Evolutionary conservation across 2,329 filamentous ascomycete genomes (phyloP), one percentile per base, ranked within the genome.

Genomic region (Hortaea werneckii): DNA sequence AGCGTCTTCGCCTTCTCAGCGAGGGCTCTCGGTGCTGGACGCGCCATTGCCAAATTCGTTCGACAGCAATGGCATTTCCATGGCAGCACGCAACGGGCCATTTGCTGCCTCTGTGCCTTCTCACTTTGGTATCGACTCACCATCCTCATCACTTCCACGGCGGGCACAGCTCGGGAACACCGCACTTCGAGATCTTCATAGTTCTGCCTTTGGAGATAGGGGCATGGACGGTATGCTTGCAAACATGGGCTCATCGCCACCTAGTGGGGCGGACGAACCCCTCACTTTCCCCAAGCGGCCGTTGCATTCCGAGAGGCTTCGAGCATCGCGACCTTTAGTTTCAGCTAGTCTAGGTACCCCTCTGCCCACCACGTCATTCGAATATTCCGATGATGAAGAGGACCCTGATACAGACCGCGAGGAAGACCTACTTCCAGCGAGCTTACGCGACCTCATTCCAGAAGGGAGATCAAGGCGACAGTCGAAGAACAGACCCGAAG

Each of bases 1-100:
- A 35, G 85, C 85, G 26, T 77, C 92, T 43, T 94, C 89, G 10
- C 87, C 89, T 0, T 54, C 56, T 2, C 53, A 56, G 28, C 75
- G 74, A 55, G 79, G 79, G 44, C 82, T 95, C n/a, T 92, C 86
- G n/a, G 86, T 94, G 10, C 77, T 95, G 51, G 90, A 96, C 68
- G 92, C 88, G 2, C 88, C 87, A 11, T 77, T 96, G 6, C 92
- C 92, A 1, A 87, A 89, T 6, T 96, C 90, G 0, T 95, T 96
- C 64, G 92, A 96, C 66, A 94, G 88, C 57, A 92, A 95, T 60
- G 90, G 89, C 42, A 86, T 95, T 44, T 95, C 89, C 8, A 86
- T 90, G 63, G 88, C 87, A 51, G 89, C 90, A 12, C 80, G 87
- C 49, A 88, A 89, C 63, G 92, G 86, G 0, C 87, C 89, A 0